A percentile compares a stretch with the other conserved stretches of the same genome.
Conservation (phyloP, 2,329 filamentous ascomycete genomes). For the Penicillium sp. region DNA sequence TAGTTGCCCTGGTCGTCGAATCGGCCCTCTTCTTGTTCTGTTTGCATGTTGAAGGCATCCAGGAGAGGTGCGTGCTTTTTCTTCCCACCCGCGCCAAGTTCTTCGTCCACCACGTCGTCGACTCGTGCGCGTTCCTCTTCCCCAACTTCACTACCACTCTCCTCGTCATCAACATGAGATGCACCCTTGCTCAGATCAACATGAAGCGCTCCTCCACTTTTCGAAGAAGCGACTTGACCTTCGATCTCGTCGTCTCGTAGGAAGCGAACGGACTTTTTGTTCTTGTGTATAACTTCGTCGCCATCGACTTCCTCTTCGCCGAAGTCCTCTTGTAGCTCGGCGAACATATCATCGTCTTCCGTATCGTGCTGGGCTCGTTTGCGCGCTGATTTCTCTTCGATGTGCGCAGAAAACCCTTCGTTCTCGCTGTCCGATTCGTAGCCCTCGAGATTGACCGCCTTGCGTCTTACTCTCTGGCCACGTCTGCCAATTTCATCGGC, state of each 20-base stretch:
- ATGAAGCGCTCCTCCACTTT: conserved; percentile 66
- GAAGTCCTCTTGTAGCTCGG: conserved; percentile 61
- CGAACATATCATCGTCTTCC: conserved; percentile 76
- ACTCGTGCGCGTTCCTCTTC: conserved; percentile 67
- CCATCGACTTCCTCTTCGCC: conserved; percentile 52
- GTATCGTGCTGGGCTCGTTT: conserved; percentile 34
- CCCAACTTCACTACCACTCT: conserved; percentile 59
- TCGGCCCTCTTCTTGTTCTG: conserved; percentile 85
- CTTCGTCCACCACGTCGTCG: conserved; percentile 77
- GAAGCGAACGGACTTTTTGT: conserved; percentile 61
- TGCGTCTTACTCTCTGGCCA: conserved; percentile 74
- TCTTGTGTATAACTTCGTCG: conserved; percentile 54
- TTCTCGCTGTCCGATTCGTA: conserved; percentile 93
- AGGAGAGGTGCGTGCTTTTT: conserved; percentile 92
- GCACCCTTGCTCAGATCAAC: conserved; percentile 52
- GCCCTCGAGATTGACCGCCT: conserved; percentile 92
- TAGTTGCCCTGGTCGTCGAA: conserved; percentile 93
- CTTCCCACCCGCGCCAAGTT: conserved; percentile 83
- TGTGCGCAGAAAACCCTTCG: conserved; percentile 78
- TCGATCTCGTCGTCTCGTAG: conserved; percentile 65
- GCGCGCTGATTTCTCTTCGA: conserved; percentile 55
- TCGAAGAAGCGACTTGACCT: conserved; percentile 73
- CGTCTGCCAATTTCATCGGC: conserved; percentile 85
- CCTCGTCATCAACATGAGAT: conserved; percentile 60
- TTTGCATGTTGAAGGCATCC: conserved; percentile 91